phyloP scores from a whole-genome alignment of 495 filamentous ascomycete species.

The Neurospora discreta region DNA sequence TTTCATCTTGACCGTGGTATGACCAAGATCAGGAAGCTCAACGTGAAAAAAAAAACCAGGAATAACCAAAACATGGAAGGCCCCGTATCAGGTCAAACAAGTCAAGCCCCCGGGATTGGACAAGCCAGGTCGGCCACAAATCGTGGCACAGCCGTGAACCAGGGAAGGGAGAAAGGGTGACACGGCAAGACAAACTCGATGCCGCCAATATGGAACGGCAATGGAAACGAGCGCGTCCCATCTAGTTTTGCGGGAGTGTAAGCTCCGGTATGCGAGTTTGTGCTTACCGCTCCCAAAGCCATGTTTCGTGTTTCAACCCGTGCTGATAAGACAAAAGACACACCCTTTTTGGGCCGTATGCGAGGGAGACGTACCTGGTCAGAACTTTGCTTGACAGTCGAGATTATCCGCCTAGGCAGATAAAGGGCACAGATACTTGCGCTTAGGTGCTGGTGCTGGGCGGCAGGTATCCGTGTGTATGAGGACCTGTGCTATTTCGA shows the following conservation, averaged over 20 bases:
- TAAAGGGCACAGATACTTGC: neutral
- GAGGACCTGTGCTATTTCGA: neutral
- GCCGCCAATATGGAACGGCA: constrained; percentile 7
- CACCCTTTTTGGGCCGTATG: neutral
- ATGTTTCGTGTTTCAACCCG: neutral
- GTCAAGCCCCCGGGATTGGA: neutral
- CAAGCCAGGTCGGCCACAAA: neutral
- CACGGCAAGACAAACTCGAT: constrained; percentile 6
- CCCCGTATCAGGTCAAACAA: neutral
- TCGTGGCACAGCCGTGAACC: neutral
- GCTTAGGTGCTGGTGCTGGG: neutral
- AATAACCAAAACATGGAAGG: neutral
- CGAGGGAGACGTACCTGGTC: neutral
- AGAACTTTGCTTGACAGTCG: neutral
- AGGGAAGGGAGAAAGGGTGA: constrained; percentile 4
- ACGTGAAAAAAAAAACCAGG: neutral
- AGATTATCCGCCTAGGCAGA: neutral
- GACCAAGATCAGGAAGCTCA: neutral
- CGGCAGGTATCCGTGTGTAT: neutral
- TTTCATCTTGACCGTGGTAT: neutral
- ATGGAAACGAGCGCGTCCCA: constrained; percentile 5
- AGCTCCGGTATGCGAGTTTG: constrained; percentile 11
- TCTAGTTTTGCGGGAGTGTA: constrained; percentile 12
- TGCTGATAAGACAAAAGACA: constrained; percentile 1
- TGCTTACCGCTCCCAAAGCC: constrained; percentile 8